Percentiles rank a stretch among this genome's conserved stretches.
phyloP scores from a whole-genome alignment of 2,329 filamentous ascomycete genomes.

The Pseudogymnoascus sp. region DNA sequence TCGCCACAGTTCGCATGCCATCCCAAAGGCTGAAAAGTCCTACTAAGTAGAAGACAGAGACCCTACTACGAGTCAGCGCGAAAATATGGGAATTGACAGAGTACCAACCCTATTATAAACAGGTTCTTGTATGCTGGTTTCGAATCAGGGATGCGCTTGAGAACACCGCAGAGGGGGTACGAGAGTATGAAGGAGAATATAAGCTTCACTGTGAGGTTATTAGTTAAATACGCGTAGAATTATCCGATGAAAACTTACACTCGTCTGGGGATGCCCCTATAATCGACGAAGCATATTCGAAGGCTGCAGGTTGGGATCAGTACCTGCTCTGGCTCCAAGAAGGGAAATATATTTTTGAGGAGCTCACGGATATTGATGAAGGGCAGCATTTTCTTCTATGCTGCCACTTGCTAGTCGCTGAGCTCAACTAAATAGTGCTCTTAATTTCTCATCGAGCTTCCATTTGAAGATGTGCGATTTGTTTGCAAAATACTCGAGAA shows the following conservation, averaged over 20 bases:
- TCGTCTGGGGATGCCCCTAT: slow-evolving; percentile 61
- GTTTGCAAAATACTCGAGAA: neutral
- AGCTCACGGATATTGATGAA: slow-evolving; percentile 54
- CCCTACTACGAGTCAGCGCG: slow-evolving; percentile 37
- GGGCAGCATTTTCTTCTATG: slow-evolving; percentile 46
- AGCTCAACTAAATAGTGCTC: neutral
- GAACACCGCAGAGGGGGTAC: slow-evolving; percentile 78
- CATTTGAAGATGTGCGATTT: neutral
- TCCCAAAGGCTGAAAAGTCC: slow-evolving; percentile 90
- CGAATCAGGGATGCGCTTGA: slow-evolving; percentile 85
- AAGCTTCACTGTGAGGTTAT: slow-evolving; percentile 68
- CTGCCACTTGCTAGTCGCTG: neutral
- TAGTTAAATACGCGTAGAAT: slow-evolving; percentile 7
- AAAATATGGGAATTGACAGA: slow-evolving; percentile 5
- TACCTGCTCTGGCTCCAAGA: slow-evolving; percentile 13
- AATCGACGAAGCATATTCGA: slow-evolving; percentile 48
- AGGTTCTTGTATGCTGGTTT: slow-evolving; percentile 79
- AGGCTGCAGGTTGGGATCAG: slow-evolving; percentile 43
- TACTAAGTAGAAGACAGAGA: slow-evolving; percentile 84
- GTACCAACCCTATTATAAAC: slow-evolving; percentile 68
- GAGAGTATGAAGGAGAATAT: slow-evolving; percentile 85
- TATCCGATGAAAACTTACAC: slow-evolving; percentile 36
- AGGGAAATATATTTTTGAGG: slow-evolving; percentile 3
- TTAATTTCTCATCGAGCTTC: slow-evolving; percentile 3
- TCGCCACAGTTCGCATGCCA: slow-evolving; percentile 70